Evolutionary conservation across 73 alveolate genomes (phyloP), one percentile per base, ranked within the genome.

Genomic region (Symbiodinium natans): DNA sequence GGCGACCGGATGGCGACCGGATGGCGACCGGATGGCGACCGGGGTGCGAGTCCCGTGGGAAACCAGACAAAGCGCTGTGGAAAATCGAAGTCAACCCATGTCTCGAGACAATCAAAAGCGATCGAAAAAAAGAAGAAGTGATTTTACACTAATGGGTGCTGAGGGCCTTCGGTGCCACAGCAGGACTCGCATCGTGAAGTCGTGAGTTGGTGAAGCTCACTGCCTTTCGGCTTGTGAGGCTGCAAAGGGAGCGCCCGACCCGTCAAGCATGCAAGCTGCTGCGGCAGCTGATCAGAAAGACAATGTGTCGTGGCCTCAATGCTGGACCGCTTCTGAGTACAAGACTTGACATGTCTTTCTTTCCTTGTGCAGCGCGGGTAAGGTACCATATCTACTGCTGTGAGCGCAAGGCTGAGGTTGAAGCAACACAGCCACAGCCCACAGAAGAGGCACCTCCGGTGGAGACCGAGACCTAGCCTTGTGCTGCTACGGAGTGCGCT

Each of bases 331-430:
- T 52, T n/a, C n/a, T n/a, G n/a, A n/a, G n/a, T n/a, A n/a, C 3
- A 23, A 52, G 71, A n/a, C n/a, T n/a, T n/a, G n/a, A n/a, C n/a
- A n/a, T n/a, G n/a, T n/a, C n/a, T n/a, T n/a, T n/a, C n/a, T 29
- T 52, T 25, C 40, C 13, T 27, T 0, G 3, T 63, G 29, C 80
- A n/a, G 38, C 29, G 33, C 9, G 39, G 82, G 11, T 17, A 7
- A 90, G 97, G 97, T 90, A 90, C 48, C 89, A 90, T 59, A 75
- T 90, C 56, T 90, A 90, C 97, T 90, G 89, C 88, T 90, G 97
- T 27, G 75, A 90, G 97, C 42, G 54, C 75, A 82, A 84, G 15
- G 87, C 84, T 29, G 63, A 7, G 17, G 56, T 52, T 7, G 73
- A 31, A 39, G 41, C 48, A 29, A 82, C 39, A 19, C 74, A 2